These are phyloP conservation scores for Hamigera avellanea DNA, from an alignment of 495 filamentous ascomycete genomes.

Conservation along the genomic window DNA sequence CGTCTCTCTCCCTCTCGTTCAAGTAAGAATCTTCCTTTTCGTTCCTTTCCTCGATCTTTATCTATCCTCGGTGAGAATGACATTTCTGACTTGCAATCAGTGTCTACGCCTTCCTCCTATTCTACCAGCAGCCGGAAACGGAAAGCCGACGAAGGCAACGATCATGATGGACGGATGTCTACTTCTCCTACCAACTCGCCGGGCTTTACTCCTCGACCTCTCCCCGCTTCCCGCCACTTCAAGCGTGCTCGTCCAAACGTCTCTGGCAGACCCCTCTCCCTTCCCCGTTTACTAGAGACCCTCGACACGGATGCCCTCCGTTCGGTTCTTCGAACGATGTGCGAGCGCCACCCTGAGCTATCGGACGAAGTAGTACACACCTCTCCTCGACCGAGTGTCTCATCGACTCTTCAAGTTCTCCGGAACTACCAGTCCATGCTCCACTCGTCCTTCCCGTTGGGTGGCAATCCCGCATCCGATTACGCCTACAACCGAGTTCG, in stretches of 20 bases:
- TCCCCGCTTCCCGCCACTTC: conserved; percentile 52
- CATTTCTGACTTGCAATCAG: conserved; percentile 24
- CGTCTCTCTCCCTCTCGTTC: conserved; percentile 60
- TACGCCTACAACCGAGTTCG: conserved; percentile 92
- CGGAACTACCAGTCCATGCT: conserved; percentile 68
- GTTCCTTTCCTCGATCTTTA: neutral
- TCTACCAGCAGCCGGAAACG: conserved; percentile 58
- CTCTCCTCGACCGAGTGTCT: conserved; percentile 73
- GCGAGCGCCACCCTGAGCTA: conserved; percentile 68
- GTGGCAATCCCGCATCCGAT: conserved; percentile 69
- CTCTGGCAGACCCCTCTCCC: conserved; percentile 64
- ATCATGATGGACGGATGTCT: conserved; percentile 71
- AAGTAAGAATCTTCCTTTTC: conserved; percentile 36
- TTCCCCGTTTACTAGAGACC: conserved; percentile 82
- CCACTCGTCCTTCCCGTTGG: conserved; percentile 75
- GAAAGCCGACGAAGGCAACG: conserved; percentile 67
- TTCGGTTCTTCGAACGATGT: conserved; percentile 72
- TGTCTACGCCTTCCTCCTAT: conserved; percentile 41
- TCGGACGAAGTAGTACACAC: conserved; percentile 71
- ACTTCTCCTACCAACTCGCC: conserved; percentile 74
- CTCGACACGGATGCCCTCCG: conserved; percentile 74
- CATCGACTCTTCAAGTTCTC: conserved; percentile 68
- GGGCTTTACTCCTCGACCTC: conserved; percentile 51
- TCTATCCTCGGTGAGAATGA: neutral
- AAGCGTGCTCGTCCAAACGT: conserved; percentile 58